Base-by-base conservation (phyloP, 441 rosid genomes). In the Brassica hybrid region DNA sequence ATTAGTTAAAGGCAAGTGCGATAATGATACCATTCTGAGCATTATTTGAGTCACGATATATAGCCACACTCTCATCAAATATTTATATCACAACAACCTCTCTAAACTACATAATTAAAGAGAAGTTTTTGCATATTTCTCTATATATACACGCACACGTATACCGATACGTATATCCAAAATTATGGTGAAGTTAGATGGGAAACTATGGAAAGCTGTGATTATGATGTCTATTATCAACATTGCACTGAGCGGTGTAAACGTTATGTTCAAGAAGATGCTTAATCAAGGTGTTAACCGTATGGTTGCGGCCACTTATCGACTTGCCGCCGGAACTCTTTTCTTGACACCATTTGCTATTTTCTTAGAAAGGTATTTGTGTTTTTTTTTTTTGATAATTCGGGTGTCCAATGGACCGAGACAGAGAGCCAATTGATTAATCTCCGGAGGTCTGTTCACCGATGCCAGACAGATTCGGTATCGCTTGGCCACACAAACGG, bases 201-300 rank as follows among this genome's bases (percentile, higher is more conserved):
- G 23, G 23, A 69, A 77, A 48, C 64, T 68, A n/a, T 81, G 81
- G 73, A 73, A 74, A 11, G 72, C 81, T 65, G 76, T 81, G 41
- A 1, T 77, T 34, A 14, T 81, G 69, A 77, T 81, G 84, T 66
- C 81, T 18, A 25, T 69, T 6, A 78, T 81, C n/a, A 77, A 81
- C 81, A 54, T 73, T 32, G 84, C 21, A 0, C 58, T 81, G 14
- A 78, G 81, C 9, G 50, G 38, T 65, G 80, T 81, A 48, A 81
- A 81, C 38, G 76, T 81, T 66, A 58, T 81, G 74, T 77, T 81
- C 69, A 81, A 81, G 76, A 64, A 77, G 59, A 77, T 81, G 75
- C 81, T 81, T 77, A 60, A 73, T 65, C 60, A 73, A 60, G 84
- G 84, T 36, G 71, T 81, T 38, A 77, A 81, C 41, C 84, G 75